These are phyloP conservation scores for Talaromyces amestolkiae DNA, from an alignment of 2,329 filamentous ascomycete species.

Conservation along the genomic window DNA sequence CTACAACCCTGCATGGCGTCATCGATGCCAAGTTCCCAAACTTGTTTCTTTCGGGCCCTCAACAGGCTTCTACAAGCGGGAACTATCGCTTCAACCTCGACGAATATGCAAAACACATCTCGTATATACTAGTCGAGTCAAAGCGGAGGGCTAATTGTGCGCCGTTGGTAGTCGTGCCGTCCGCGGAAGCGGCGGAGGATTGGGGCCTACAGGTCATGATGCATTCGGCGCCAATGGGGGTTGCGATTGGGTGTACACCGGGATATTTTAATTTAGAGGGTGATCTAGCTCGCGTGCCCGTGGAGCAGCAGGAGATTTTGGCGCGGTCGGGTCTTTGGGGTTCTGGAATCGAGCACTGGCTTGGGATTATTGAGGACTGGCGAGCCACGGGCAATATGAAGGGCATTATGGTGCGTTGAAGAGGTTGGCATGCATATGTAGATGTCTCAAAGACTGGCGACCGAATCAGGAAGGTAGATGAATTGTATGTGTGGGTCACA, in stretches of 20 bases:
- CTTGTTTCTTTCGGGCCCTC: constrained; percentile 46
- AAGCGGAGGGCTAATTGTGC: constrained; percentile 22
- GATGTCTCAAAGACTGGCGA: not conserved
- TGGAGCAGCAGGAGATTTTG: constrained; percentile 32
- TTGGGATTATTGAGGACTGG: constrained; percentile 16
- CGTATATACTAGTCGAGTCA: constrained; percentile 43
- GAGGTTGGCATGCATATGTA: not conserved
- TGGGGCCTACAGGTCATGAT: constrained; percentile 36
- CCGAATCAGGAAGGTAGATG: not conserved
- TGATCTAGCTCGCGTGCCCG: constrained; percentile 24
- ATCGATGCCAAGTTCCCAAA: constrained; percentile 53
- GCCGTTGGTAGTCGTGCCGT: constrained; percentile 42
- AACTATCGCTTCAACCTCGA: constrained; percentile 42
- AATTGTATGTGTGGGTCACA: not conserved
- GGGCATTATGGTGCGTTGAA: constrained; percentile 11
- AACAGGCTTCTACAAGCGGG: constrained; percentile 39
- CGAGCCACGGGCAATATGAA: constrained; percentile 31
- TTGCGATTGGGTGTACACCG: constrained; percentile 37
- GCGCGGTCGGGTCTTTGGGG: constrained; percentile 30
- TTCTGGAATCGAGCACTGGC: constrained; percentile 32
- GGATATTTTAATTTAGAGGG: constrained; percentile 47
- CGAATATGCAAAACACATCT: constrained; percentile 41
- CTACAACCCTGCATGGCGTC: constrained; percentile 53
- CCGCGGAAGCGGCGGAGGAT: constrained; percentile 46
- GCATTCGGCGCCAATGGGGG: not conserved